phyloP scores from a whole-genome alignment of 1,284 basidiomycete genomes.

The Vanrija sp. region DNA sequence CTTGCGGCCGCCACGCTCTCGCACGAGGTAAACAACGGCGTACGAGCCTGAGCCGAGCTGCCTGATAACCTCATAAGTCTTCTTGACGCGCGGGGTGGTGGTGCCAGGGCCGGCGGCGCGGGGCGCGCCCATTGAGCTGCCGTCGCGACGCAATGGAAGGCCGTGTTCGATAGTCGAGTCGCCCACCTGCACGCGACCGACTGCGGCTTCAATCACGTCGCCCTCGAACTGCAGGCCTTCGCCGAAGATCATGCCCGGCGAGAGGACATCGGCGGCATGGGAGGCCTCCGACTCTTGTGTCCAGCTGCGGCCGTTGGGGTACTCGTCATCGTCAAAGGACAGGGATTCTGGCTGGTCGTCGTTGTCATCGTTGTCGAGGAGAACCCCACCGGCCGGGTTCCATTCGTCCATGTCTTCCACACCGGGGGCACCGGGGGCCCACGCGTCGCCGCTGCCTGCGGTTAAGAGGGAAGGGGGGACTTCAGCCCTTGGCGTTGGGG shows the following conservation, averaged over 20 bases:
- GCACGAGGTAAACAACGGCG: slow-evolving; percentile 88
- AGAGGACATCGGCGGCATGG: slow-evolving; percentile 33
- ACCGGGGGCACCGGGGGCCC: slow-evolving; percentile 26
- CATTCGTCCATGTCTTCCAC: slow-evolving; percentile 40
- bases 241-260: slow-evolving; percentile 42
- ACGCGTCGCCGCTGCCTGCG: slow-evolving; percentile 11
- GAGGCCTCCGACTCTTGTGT: slow-evolving; percentile 18
- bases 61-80: slow-evolving; percentile 70
- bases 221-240: slow-evolving; percentile 46
- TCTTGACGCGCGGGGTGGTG: slow-evolving; percentile 22
- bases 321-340: slow-evolving; percentile 20
- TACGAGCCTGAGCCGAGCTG: slow-evolving; percentile 83
- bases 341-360: slow-evolving; percentile 12
- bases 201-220: slow-evolving; percentile 43
- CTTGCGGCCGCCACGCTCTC: slow-evolving; percentile 76
- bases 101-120: slow-evolving; percentile 8
- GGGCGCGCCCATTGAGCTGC: slow-evolving; percentile 33
- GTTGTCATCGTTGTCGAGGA: slow-evolving; percentile 26
- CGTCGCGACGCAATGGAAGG: slow-evolving; percentile 38
- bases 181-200: slow-evolving; percentile 23
- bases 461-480: not conserved
- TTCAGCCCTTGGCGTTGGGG: slow-evolving; percentile 22
- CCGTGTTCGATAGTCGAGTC: slow-evolving; percentile 20
- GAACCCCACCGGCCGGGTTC: slow-evolving; percentile 41
- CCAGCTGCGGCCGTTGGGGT: slow-evolving; percentile 14